phyloP scores from a whole-genome alignment of 495 filamentous ascomycete species.

The Aspergillus cavernicola region DNA sequence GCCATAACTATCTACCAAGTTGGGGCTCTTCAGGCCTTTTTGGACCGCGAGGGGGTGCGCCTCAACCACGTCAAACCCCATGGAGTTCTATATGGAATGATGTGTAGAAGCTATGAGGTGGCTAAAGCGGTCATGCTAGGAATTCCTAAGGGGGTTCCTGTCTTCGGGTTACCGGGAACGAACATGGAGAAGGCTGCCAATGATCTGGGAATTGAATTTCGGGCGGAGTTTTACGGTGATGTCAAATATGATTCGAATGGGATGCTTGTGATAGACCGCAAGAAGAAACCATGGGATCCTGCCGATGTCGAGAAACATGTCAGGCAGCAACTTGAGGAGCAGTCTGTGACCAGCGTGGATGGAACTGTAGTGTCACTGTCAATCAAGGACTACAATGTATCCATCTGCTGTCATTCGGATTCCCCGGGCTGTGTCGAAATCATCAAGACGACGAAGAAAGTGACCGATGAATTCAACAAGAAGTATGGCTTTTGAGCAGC shows the following conservation, averaged over 20 bases:
- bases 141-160: constrained; percentile 47
- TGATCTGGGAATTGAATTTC: constrained; percentile 51
- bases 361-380: constrained; percentile 43
- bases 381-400: constrained; percentile 43
- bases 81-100: constrained; percentile 53
- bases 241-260: constrained; percentile 52
- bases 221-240: constrained; percentile 56
- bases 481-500: constrained; percentile 21
- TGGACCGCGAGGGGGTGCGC: constrained; percentile 50
- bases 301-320: constrained; percentile 46
- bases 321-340: constrained; percentile 39
- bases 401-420: constrained; percentile 55
- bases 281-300: constrained; percentile 51
- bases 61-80: constrained; percentile 61
- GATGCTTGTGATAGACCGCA: constrained; percentile 51
- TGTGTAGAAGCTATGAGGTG: constrained; percentile 49
- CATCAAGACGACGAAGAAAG: constrained; percentile 41
- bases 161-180: constrained; percentile 56
- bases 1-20: constrained; percentile 57
- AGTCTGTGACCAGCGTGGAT: constrained; percentile 42
- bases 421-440: constrained; percentile 49
- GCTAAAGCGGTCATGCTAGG: constrained; percentile 50
- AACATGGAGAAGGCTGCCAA: constrained; percentile 50
- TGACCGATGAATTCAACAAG: constrained; percentile 37
- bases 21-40: constrained; percentile 53